Evolutionary conservation across 257 asterid species (phyloP).

Genomic region (Ajuga chamaepitys): DNA sequence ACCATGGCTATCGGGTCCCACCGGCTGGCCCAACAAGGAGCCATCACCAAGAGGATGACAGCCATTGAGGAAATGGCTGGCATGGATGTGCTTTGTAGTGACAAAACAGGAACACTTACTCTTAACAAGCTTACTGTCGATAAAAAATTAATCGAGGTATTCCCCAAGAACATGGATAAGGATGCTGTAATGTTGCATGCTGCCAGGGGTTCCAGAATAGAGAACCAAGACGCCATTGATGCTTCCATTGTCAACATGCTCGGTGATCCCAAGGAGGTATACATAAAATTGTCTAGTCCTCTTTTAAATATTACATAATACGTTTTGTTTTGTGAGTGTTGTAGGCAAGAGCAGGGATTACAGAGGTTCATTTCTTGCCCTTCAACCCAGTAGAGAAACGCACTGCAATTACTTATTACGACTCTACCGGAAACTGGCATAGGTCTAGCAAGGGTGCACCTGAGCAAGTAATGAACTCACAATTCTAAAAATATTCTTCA

Average conservation of each 20-base stretch:
- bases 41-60: conserved; percentile 98
- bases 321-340: not conserved
- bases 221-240: conserved; percentile 57
- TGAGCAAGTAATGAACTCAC: conserved; percentile 64
- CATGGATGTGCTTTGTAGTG: conserved; percentile 94
- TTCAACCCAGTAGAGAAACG: conserved; percentile 88
- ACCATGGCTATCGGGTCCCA: conserved; percentile 98
- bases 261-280: conserved; percentile 43
- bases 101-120: conserved; percentile 89
- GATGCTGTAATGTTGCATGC: conserved; percentile 33
- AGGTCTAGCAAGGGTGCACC: conserved; percentile 94
- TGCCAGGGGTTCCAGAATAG: conserved; percentile 45
- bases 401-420: conserved; percentile 74
- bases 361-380: conserved; percentile 83
- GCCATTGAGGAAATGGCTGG: conserved; percentile 98
- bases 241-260: conserved; percentile 49
- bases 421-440: conserved; percentile 58
- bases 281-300: too few species aligned
- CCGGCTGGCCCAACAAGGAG: conserved; percentile 84
- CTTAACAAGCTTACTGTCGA: conserved; percentile 90
- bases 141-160: conserved; percentile 56
- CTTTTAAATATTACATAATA: too few species aligned
- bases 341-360: conserved; percentile 75
- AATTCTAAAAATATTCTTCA: not conserved
- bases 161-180: conserved; percentile 30